Evolutionary conservation across 2,329 filamentous ascomycete genomes (phyloP), one percentile per base, ranked within the genome.

Genomic region (Claviceps pazoutovae): DNA sequence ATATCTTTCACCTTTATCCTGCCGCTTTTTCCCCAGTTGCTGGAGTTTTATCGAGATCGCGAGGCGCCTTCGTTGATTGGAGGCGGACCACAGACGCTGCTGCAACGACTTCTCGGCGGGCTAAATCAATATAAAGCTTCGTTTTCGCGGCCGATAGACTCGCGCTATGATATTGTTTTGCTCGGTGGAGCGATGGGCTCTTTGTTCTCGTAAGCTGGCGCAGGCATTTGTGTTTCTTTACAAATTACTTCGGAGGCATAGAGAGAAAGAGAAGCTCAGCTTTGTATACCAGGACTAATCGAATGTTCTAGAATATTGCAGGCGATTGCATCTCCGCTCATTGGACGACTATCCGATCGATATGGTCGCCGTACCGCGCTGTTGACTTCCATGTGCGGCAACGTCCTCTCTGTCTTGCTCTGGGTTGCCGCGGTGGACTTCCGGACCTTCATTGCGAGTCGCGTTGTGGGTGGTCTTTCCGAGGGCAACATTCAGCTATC

Each of bases 1-100:
- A 88, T 97, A 62, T 96, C 91, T 52, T 98, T 98, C 68, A 98
- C 93, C 34, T 96, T 98, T 66, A 97, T 97, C 64, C 83, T 98
- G 8, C 93, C 93, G 0, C 80, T 98, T 38, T 98, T 97, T 66
- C 93, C 90, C 7, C 90, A 89, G 53, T 84, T 98, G 45, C 84
- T 97, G 68, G 86, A 94, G 61, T 97, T 96, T 78, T 98, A 97
- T 73, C 87, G 88, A 69, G 83, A 88, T 64, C 81, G 83, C 68
- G 90, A 96, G 69, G 77, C 78, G 42, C 71, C 74, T 23, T 62
- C 71, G n/a, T 60, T 68, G 51, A 61, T 70, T 43, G 60, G 66
- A 48, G 71, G 71, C 51, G 69, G 71, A 38, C 71, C 76, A 3
- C 68, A 71, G 53, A 89, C 87, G 1, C 70, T 95, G 36, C 82